Percentiles rank a stretch among this genome's conserved stretches.
These are phyloP conservation scores for Phaeotremella skinneri DNA, from an alignment of 768 basidiomycete genomes.

Conservation along the genomic window DNA sequence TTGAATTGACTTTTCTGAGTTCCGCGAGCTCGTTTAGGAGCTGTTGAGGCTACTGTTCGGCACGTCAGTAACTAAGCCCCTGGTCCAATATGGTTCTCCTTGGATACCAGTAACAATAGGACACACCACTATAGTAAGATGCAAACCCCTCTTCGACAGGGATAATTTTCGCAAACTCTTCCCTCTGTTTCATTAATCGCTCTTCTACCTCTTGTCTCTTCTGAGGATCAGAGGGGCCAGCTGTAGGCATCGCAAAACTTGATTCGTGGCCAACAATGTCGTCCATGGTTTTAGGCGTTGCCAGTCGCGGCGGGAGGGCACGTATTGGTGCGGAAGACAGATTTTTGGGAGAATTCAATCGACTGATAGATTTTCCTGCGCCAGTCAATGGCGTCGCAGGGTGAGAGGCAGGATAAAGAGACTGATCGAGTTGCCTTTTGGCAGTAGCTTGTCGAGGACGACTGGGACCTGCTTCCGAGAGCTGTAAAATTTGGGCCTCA, in stretches of 20 bases:
- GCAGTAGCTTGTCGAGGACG: too few relatives aligned
- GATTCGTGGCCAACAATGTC: background rate
- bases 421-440: too few relatives aligned
- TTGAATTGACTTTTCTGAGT: background rate
- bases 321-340: too few relatives aligned
- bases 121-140: background rate
- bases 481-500: too few relatives aligned
- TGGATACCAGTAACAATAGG: too few relatives aligned
- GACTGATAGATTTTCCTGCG: too few relatives aligned
- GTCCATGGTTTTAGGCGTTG: background rate
- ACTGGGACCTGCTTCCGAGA: too few relatives aligned
- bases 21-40: background rate
- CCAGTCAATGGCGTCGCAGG: too few relatives aligned
- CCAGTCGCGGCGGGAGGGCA: too few relatives aligned
- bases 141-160: background rate
- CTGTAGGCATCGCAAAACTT: background rate
- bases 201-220: background rate
- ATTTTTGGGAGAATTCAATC: too few relatives aligned
- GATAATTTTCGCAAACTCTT: background rate
- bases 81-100: too few relatives aligned
- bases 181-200: background rate
- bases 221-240: background rate
- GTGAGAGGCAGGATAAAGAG: too few relatives aligned
- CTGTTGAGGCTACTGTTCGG: background rate
- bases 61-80: background rate